Conservation (phyloP, 257 asterid species). For the Scutellaria minor region DNA sequence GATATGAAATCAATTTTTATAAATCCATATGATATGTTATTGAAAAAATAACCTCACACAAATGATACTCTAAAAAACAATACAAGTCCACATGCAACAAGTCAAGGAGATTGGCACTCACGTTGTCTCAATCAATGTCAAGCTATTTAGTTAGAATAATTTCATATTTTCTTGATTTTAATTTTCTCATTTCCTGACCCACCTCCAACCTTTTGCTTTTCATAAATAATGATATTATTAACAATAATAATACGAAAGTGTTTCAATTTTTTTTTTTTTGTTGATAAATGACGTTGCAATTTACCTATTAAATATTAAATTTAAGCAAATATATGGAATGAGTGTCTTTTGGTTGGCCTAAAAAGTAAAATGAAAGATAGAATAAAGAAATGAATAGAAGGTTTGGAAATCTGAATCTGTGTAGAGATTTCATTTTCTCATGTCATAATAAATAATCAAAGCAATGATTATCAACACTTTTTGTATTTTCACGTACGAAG, state of each 20-base stretch:
- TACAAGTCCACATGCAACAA: neutral
- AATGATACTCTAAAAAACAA: no score
- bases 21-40: no score
- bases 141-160: neutral
- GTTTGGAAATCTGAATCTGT: neutral
- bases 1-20: no score
- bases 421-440: neutral
- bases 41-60: no score
- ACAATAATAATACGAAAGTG: no score
- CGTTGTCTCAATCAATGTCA: constrained; percentile 23
- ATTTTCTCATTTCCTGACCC: constrained; percentile 23
- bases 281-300: no score
- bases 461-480: neutral
- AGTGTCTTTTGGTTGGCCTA: no score
- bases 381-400: neutral
- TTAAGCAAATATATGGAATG: neutral
- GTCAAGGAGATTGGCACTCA: neutral
- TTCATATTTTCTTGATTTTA: neutral
- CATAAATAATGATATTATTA: no score
- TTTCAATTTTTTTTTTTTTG: no score
- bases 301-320: neutral
- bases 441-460: neutral
- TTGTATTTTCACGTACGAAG: no score
- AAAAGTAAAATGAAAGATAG: neutral
- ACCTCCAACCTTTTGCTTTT: neutral